These are phyloP conservation scores for Penicillium herquei DNA, from an alignment of 495 filamentous ascomycete species.

Conservation along the genomic window DNA sequence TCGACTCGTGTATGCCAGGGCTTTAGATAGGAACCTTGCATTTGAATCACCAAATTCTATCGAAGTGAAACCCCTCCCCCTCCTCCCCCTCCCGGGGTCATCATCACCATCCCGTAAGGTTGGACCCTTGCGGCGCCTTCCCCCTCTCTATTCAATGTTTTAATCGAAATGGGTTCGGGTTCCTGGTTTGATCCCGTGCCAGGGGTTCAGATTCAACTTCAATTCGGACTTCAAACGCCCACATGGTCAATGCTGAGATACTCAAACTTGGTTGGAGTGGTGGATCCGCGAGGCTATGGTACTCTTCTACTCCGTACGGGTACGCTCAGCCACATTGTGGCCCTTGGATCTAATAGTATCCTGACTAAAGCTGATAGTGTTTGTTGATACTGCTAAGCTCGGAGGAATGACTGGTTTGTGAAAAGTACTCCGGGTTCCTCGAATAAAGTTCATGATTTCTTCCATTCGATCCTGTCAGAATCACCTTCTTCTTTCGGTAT, in stretches of 20 bases:
- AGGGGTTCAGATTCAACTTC: too few species aligned
- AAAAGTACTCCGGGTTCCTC: too few species aligned
- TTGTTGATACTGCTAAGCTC: not conserved
- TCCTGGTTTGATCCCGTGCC: not conserved
- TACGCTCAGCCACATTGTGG: constrained; percentile 3
- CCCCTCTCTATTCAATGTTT: not conserved
- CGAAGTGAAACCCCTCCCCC: not conserved
- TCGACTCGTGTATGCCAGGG: not conserved
- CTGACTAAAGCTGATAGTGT: not conserved
- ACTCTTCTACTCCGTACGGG: not conserved
- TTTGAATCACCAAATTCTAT: constrained; percentile 3
- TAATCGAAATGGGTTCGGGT: not conserved
- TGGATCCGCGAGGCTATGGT: not conserved
- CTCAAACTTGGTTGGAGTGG: not conserved
- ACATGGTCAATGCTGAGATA: not conserved
- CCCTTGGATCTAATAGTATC: not conserved
- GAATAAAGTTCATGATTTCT: too few species aligned
- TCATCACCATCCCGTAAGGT: not conserved
- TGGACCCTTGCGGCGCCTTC: not conserved
- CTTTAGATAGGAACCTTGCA: constrained; percentile 15
- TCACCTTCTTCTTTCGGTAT: too few species aligned
- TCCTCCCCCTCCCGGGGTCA: not conserved
- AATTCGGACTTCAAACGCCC: not conserved
- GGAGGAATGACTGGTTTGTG: not conserved
- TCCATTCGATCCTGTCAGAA: too few species aligned